Evolutionary conservation across 495 filamentous ascomycete genomes (phyloP), one percentile per base, ranked within the genome.

Genomic region (Oleoguttula mirabilis): DNA sequence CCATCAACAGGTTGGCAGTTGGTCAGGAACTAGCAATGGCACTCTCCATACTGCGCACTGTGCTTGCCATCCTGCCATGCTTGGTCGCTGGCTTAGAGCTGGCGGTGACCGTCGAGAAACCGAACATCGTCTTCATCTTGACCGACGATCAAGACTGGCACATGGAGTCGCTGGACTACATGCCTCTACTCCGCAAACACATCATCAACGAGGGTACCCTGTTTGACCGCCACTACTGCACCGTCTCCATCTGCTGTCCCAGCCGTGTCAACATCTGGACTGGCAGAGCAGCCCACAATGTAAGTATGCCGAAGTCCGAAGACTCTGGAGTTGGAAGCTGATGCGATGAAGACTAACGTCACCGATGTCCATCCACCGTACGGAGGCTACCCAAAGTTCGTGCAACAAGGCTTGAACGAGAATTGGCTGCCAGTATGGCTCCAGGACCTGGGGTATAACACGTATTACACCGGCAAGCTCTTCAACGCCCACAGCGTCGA

Each of bases 391-490:
- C 77, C 78, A 24, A 82, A 83, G 45, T 82, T 84, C 43, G 58
- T 80, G 21, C 59, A 60, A 6, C 72, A 76, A 36, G 78, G 79
- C 1, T 67, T 79, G 40, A 83, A 84, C 48, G 67, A 76, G 0
- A 63, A 72, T 43, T 83, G 73, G 46, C 66, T 84, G 8, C 79
- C 80, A 0, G 50, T 82, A 1, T 84, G 80, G 80, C 63, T 84
- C 3, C 77, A 83, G 47, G 45, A 72, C 4, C 70, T 73, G 0
- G 79, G 78, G 12, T 83, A 83, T 54, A 68, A 76, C 51, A 83
- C 79, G 0, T 82, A 76, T 56, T 83, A 83, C 56, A 78, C 73
- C 1, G 79, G 80, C 27, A 85, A 85, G 55, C 65, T 85, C 2
- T 78, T 80, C 57, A 85, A 84, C 52, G 64, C 56, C 1, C 59